Percentiles rank a stretch among this genome's conserved stretches.
Conservation (phyloP, 2,329 filamentous ascomycete species). For the Talaromyces funiculosus region DNA sequence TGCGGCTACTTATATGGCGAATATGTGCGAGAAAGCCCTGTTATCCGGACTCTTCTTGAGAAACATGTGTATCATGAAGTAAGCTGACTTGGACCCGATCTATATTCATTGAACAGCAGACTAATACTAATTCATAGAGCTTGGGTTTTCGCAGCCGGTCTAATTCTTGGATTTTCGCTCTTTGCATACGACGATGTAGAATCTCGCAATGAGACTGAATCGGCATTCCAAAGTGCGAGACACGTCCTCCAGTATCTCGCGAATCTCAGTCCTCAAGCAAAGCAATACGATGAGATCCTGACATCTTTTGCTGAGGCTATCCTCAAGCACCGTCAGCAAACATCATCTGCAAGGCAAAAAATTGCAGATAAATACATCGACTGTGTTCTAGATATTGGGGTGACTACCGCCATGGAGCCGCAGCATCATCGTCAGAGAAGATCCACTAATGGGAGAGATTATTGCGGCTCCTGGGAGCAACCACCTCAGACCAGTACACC, state of each 20-base stretch:
- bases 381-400: slow-evolving; percentile 9
- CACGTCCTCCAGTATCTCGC: slow-evolving; percentile 48
- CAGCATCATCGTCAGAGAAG: neutral
- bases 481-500: neutral
- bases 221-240: slow-evolving; percentile 47
- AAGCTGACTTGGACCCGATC: slow-evolving; percentile 18
- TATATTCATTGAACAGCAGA: neutral
- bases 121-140: slow-evolving; percentile 31
- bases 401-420: neutral
- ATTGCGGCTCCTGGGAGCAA: neutral
- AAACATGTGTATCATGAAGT: slow-evolving; percentile 59
- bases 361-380: slow-evolving; percentile 10
- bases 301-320: slow-evolving; percentile 44
- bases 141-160: slow-evolving; percentile 52
- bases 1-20: slow-evolving; percentile 51
- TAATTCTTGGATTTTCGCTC: slow-evolving; percentile 53
- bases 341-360: slow-evolving; percentile 6
- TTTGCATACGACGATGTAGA: slow-evolving; percentile 29
- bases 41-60: slow-evolving; percentile 41
- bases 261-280: slow-evolving; percentile 50
- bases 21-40: slow-evolving; percentile 49
- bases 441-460: neutral
- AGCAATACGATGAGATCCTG: slow-evolving; percentile 54
- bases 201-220: slow-evolving; percentile 43
- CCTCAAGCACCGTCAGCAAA: slow-evolving; percentile 34